Percentiles rank a stretch among this genome's conserved stretches.
Conservation (phyloP, 2,329 filamentous ascomycete genomes). For the Exophiala oligosperma region DNA sequence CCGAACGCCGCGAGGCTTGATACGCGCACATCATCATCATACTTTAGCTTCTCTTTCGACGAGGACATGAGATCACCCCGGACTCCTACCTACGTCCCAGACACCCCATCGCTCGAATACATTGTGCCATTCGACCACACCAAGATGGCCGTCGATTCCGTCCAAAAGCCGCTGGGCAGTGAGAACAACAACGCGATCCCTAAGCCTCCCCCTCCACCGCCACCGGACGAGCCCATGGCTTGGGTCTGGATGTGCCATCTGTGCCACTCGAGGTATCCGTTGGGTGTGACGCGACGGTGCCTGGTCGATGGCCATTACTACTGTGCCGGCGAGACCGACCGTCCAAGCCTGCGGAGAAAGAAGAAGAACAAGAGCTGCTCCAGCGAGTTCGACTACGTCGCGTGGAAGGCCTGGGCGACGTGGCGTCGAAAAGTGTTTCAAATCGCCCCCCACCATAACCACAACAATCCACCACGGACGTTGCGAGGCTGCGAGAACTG, state of each 20-base stretch:
- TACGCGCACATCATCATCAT: not conserved
- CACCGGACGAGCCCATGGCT: conserved; percentile 17
- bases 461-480: conserved; percentile 3
- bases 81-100: conserved; percentile 22
- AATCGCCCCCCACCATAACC: not conserved
- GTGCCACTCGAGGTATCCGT: conserved; percentile 48
- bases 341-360: conserved; percentile 31
- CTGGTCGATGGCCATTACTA: conserved; percentile 56
- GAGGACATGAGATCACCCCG: conserved; percentile 23
- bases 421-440: conserved; percentile 38
- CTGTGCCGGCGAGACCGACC: conserved; percentile 44
- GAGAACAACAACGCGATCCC: not conserved
- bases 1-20: conserved; percentile 1
- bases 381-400: conserved; percentile 54
- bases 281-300: conserved; percentile 53
- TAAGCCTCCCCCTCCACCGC: conserved; percentile 20
- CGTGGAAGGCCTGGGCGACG: conserved; percentile 49
- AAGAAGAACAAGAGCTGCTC: conserved; percentile 45
- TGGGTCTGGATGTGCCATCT: conserved; percentile 58
- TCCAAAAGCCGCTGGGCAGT: not conserved
- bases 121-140: conserved; percentile 17
- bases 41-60: conserved; percentile 7
- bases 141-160: conserved; percentile 2
- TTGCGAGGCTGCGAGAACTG: conserved; percentile 25
- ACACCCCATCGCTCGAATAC: conserved; percentile 2